Conservation (phyloP, 2,329 filamentous ascomycete species). For the Claviceps sp. region DNA sequence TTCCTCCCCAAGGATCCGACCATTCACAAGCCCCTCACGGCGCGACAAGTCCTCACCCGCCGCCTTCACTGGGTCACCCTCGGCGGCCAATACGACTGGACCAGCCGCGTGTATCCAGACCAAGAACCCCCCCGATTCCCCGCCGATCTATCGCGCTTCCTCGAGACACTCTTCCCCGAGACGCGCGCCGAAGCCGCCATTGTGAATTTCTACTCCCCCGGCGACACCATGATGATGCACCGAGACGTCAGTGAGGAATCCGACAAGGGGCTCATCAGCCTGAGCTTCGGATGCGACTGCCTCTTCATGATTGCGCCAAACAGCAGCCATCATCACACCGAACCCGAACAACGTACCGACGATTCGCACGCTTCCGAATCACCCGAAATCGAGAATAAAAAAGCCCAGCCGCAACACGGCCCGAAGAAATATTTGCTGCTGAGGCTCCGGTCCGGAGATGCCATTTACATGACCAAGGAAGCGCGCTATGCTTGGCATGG, state of each 20-base stretch:
- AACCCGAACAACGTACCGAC: not conserved
- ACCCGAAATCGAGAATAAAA: not conserved
- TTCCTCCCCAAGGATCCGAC: conserved; percentile 55
- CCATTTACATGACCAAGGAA: conserved; percentile 72
- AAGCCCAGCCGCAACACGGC: conserved; percentile 1
- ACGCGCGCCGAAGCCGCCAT: conserved; percentile 82
- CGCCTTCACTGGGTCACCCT: conserved; percentile 90
- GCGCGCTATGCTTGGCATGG: conserved; percentile 91
- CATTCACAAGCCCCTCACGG: conserved; percentile 61
- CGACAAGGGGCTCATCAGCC: conserved; percentile 63
- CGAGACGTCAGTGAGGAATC: conserved; percentile 84
- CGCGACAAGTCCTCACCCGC: conserved; percentile 58
- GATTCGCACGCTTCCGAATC: too few species aligned
- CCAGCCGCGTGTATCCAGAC: conserved; percentile 64
- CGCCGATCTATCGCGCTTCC: conserved; percentile 51
- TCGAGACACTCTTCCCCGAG: conserved; percentile 59
- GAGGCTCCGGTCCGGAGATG: conserved; percentile 71
- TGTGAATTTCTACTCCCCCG: conserved; percentile 81
- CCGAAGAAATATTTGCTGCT: conserved; percentile 43
- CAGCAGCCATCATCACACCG: conserved; percentile 7
- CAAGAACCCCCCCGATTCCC: conserved; percentile 61
- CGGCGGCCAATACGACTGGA: conserved; percentile 96
- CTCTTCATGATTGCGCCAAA: conserved; percentile 73
- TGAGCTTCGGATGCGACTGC: conserved; percentile 82
- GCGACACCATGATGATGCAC: conserved; percentile 85